Evolutionary conservation across 2,329 filamentous ascomycete genomes (phyloP).

Genomic region (Xylariaceae sp.): DNA sequence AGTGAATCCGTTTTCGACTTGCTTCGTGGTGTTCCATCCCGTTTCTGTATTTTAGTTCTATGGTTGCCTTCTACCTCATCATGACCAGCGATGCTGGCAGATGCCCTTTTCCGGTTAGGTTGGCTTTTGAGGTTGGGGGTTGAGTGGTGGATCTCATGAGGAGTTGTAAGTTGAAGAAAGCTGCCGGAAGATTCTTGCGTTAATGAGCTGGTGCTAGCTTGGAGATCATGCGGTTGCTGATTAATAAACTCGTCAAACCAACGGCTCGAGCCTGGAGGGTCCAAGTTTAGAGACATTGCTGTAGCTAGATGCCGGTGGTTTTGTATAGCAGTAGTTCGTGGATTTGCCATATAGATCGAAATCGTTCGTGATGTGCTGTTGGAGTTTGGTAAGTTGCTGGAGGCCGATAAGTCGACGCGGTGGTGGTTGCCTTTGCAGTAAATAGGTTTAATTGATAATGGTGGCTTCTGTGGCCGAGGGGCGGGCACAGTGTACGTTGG

Average conservation of each 20-base stretch:
- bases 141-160: not conserved
- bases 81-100: not conserved
- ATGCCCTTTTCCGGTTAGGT: not conserved
- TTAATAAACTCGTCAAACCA: not conserved
- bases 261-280: not conserved
- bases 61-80: not conserved
- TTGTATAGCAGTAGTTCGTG: not conserved
- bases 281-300: not conserved
- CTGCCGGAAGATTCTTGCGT: not conserved
- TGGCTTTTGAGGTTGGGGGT: not conserved
- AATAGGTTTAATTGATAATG: not conserved
- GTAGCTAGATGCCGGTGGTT: not conserved
- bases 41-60: not conserved
- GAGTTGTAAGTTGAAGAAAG: not conserved
- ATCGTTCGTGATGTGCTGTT: not conserved
- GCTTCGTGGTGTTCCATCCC: not conserved
- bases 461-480: conserved; percentile 21
- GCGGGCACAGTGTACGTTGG: conserved; percentile 7
- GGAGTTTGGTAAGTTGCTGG: not conserved
- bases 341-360: not conserved
- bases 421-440: not conserved
- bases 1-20: not conserved
- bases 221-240: not conserved
- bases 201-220: not conserved
- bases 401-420: not conserved